Base-by-base conservation (phyloP, 2,329 filamentous ascomycete genomes). In the Simplicillium sp. region DNA sequence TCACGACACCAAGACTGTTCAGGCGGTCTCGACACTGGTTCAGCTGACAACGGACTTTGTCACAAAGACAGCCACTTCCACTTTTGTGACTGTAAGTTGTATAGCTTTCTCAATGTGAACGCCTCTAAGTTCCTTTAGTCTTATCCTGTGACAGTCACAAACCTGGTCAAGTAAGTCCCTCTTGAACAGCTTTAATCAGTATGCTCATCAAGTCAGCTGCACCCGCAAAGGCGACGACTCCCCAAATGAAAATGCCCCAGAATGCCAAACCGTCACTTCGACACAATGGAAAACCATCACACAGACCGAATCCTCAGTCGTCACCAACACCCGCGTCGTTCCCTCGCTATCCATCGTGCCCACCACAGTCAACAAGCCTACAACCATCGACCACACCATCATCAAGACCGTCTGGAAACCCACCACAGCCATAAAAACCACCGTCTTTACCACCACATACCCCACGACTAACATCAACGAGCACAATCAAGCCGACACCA, bases 391-490 rank as follows among this genome's bases (percentile, higher is more conserved):
- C 17, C 34, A 28, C n/a, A 39, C 47, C 8, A 43, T 42, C 5
- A 44, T 46, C 15, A 44, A 39, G 3, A 47, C 25, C 41, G 38
- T 41, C n/a, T 25, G 20, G 20, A 36, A 11, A 15, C 40, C 37
- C 31, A 25, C 33, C 7, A 40, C 31, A 11, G 33, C 35, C 7
- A 38, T 48, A 20, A 40, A 38, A 16, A 48, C 46, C 5, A 16
- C 44, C 2, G 34, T 43, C 11, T 39, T 39, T 8, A 45, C 39
- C 3, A 48, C 50, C 15, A 62, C 58, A 1, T 36, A 61, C 11
- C 52, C 58, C 3, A 58, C 59, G 0, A 59, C 60, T 3, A 42
- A 62, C 18, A 59, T 59, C 1, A 4, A 49, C 6, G 20, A 25
- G 20, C 20, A 25, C 20, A 25, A 25, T 9, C 20, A 25, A 25